Evolutionary conservation across 345 rosid species (phyloP).

Genomic region (Raphanus raphanistrum): DNA sequence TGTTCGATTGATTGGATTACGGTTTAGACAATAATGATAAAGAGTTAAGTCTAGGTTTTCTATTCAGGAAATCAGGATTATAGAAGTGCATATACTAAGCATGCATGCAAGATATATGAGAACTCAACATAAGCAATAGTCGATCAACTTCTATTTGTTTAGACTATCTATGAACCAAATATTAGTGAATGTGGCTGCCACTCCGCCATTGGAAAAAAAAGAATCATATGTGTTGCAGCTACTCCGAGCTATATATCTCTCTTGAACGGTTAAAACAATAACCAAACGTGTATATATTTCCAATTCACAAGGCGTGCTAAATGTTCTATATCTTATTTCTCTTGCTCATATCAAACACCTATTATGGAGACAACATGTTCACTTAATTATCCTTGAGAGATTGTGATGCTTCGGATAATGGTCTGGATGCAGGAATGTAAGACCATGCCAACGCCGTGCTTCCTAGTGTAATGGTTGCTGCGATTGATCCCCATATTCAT

Average conservation of each 20-base stretch:
- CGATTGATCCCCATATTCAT: conserved; percentile 80
- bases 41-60: too few species aligned
- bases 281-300: conserved; percentile 28
- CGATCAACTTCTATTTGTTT: too few species aligned
- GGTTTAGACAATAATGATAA: too few species aligned
- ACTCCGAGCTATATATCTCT: conserved; percentile 36
- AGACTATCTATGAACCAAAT: neutral
- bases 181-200: conserved; percentile 18
- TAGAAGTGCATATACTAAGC: too few species aligned
- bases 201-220: neutral
- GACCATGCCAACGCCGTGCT: conserved; percentile 75
- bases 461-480: conserved; percentile 62
- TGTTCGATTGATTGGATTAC: too few species aligned
- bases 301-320: conserved; percentile 45
- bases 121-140: too few species aligned
- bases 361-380: conserved; percentile 6
- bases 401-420: conserved; percentile 41
- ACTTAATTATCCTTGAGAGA: conserved; percentile 26
- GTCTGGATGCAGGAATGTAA: conserved; percentile 53
- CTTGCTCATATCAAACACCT: conserved; percentile 24
- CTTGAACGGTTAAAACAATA: conserved; percentile 27
- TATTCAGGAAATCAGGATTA: too few species aligned
- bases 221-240: conserved; percentile 19
- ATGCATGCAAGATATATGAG: too few species aligned
- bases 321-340: conserved; percentile 35